Evolutionary conservation across 495 filamentous ascomycete species (phyloP), one percentile per base, ranked within the genome.

Genomic region (Lasiosphaeria hispida): DNA sequence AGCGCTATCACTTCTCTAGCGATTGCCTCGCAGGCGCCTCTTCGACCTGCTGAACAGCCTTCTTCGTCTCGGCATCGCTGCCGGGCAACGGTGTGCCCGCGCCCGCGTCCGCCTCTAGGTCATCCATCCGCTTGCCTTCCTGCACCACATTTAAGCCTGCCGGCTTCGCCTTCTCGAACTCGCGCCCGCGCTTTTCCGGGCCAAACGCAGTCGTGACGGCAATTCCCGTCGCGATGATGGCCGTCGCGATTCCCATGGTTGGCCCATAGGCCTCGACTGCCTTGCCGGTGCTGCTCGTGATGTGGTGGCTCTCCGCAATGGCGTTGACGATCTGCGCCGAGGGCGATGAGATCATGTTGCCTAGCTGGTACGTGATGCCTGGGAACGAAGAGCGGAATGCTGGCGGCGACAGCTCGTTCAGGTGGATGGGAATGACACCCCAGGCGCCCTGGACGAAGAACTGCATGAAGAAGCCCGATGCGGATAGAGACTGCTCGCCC

Each of bases 361-460:
- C 88, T 3, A 91, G 63, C 69, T 92, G 88, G 70, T 90, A 90
- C 0, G 85, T 85, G 49, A 82, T 69, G 23, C 86, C 86, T 0
- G 83, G 82, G 73, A 88, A 85, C 5, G 73, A 81, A 3, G 87
- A 87, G n/a, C 87, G 81, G 75, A 88, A 90, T 1, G 86, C 85
- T 0, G 84, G 81, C 6, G 88, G 89, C 0, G 88, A 83, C 0
- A 91, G 80, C 73, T 92, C 89, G 68, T 89, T 89, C 48, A 92
- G 77, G 62, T 90, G 88, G 62, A 91, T 87, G 8, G 89, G 89
- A 33, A 91, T 84, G 6, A 91, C 83, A 39, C 89, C 87, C 85
- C 85, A 92, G 0, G 87, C 85, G 7, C 89, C 89, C 63, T 91
- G 86, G 23, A 90, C 80, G 66, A 87, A 90, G 70, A 90, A 90